Percentiles rank a stretch among this genome's conserved stretches.
These are phyloP conservation scores for Huntiella abstrusa DNA, from an alignment of 2,329 filamentous ascomycete species.

Conservation along the genomic window DNA sequence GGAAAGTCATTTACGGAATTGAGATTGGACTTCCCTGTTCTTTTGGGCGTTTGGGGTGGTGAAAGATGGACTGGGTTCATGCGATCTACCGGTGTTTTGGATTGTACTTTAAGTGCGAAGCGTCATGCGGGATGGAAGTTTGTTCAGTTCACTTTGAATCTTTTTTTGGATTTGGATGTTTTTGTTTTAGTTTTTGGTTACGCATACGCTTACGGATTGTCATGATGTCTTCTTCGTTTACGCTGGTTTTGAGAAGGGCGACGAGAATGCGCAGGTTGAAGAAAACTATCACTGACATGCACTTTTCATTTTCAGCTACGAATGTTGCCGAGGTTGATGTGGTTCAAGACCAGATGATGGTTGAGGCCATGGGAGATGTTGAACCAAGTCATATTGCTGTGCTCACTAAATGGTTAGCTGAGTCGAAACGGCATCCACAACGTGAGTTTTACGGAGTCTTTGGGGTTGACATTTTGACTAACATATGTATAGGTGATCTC, in stretches of 20 bases:
- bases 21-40: no score
- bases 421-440: slow-evolving; percentile 3
- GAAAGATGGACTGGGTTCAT: no score
- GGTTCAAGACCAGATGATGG: no score
- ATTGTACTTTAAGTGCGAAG: no score
- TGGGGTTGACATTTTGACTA: no score
- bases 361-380: neutral
- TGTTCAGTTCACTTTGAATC: neutral
- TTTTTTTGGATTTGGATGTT: neutral
- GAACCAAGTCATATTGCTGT: slow-evolving; percentile 8
- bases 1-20: no score
- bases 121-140: no score
- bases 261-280: slow-evolving; percentile 6
- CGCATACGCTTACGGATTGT: neutral
- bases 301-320: slow-evolving; percentile 9
- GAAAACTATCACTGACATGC: slow-evolving; percentile 9
- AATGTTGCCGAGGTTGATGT: no score
- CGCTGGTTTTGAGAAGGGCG: slow-evolving; percentile 4
- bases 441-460: slow-evolving; percentile 2
- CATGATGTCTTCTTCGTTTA: slow-evolving; percentile 3
- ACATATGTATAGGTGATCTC: slow-evolving; percentile 3
- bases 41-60: no score
- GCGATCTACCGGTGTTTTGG: no score
- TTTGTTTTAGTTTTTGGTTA: neutral
- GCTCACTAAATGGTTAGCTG: neutral